These are phyloP conservation scores for Dioscorea cayenensis DNA, from an alignment of 116 monocot genomes.

Conservation along the genomic window DNA sequence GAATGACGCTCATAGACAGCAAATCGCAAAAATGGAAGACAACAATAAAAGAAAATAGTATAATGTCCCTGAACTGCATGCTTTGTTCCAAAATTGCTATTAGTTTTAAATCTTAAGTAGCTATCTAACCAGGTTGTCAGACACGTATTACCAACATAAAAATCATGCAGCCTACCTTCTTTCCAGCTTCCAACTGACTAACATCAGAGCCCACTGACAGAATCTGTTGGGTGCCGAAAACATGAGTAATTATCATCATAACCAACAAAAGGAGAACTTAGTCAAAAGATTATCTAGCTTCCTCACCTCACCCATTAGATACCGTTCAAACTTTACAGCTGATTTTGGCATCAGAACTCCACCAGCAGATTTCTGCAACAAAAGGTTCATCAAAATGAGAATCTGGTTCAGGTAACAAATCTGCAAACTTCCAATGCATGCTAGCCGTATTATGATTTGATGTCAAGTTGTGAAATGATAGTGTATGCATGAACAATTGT, in stretches of 20 bases:
- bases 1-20: no score
- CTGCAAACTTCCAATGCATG: no score
- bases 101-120: background rate
- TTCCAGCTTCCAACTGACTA: conserved; percentile 69
- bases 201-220: conserved; percentile 87
- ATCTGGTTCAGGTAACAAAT: background rate
- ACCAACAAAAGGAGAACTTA: background rate
- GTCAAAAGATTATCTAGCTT: background rate
- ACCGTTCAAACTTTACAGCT: conserved; percentile 96
- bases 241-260: background rate
- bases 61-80: no score
- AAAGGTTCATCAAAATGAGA: background rate
- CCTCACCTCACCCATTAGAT: conserved; percentile 90
- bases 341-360: conserved; percentile 96
- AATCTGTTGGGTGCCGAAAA: conserved; percentile 28
- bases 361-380: conserved; percentile 77
- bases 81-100: background rate
- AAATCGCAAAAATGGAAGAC: no score
- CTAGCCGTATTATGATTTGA: no score
- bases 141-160: background rate
- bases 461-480: no score
- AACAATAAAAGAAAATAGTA: no score
- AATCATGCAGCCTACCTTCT: conserved; percentile 46
- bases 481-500: no score
- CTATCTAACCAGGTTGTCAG: background rate